Evolutionary conservation across 2,329 filamentous ascomycete genomes (phyloP), one percentile per base, ranked within the genome.

Genomic region (Tolypocladium album): DNA sequence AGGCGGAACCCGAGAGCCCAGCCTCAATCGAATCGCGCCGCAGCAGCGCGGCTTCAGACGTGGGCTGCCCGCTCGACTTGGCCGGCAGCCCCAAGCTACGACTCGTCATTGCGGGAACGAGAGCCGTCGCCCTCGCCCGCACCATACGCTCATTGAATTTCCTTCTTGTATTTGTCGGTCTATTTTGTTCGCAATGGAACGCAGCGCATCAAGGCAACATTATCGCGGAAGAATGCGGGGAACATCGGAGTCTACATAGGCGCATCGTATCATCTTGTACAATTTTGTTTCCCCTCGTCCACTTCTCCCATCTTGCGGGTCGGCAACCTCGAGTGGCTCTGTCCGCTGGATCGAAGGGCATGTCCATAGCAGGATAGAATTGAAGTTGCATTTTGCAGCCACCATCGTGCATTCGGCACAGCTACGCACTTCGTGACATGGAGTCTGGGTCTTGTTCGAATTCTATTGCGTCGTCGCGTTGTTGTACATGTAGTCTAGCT

Each of bases 261-360:
- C 65, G 67, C 64, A 66, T 67, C 62, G 62, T 67, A 66, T 67
- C 62, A 62, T 67, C 56, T 65, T 64, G 64, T 64, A 65, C 60
- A 62, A 61, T 59, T 63, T 57, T 57, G 59, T 50, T 59, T 60
- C 42, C 11, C 36, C 39, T 53, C 47, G 24, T 36, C 39, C 34
- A 38, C 15, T 56, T 59, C 45, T 3, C 34, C 34, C 43, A 20
- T 39, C 20, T 40, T 24, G 56, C 39, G 55, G 38, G 38, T 15
- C 7, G 34, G 55, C 17, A 34, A 52, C 47, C 27, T 27, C 20
- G 27, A 52, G 15, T 17, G 24, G 47, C 47, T 4, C 20, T 34
- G 47, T 31, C 47, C 17, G 47, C 47, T n/a, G 17, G 24, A 27
- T 27, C 24, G 9, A 20, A n/a, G 34, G 45, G 31, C 38, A 57